Base-by-base conservation (phyloP, 148 eudicot genomes). In the Amaranthus palmeri region DNA sequence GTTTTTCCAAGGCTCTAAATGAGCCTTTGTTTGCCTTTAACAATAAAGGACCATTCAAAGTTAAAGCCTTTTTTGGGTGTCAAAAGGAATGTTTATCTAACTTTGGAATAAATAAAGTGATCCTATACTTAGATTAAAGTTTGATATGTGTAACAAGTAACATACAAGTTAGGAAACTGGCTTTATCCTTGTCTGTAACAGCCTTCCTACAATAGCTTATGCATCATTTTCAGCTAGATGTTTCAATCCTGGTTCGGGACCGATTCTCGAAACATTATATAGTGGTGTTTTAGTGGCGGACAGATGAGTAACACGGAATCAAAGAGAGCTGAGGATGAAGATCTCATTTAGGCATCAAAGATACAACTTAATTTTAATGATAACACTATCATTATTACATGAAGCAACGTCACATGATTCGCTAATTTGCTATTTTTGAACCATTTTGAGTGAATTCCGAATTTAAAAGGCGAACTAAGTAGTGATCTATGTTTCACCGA, bases 21-120 rank as follows among this genome's bases (percentile, higher is more conserved):
- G 52, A 49, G 56, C 54, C 61, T 11, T 54, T 8, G 10, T 50
- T 54, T 58, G 5, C 49, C 70, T 66, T 77, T 54, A 63, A 55
- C 79, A 70, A 40, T 67, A 71, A 77, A 56, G 76, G 48, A 14
- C 47, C 57, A 40, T 25, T 51, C 44, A 63, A 60, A 54, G 73
- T 60, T 49, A 61, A 36, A 61, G 7, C 15, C 41, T 63, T 72
- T 72, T 58, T 61, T 52, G 56, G 40, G 55, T 61, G 49, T 67
- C 77, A 61, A 72, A 54, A 47, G 69, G 77, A 78, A 72, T 78
- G 77, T 78, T 78, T 61, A 54, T 15, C 41, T 54, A 64, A 52
- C 52, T 72, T 50, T 72, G 6, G 9, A 44, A 67, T 44, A 67
- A 36, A 72, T 43, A 78, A 67, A 45, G 50, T 61, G 62, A 50